Evolutionary conservation across 177 flowering plant species (phyloP).

Genomic region (Tripterygium wilfordii): DNA sequence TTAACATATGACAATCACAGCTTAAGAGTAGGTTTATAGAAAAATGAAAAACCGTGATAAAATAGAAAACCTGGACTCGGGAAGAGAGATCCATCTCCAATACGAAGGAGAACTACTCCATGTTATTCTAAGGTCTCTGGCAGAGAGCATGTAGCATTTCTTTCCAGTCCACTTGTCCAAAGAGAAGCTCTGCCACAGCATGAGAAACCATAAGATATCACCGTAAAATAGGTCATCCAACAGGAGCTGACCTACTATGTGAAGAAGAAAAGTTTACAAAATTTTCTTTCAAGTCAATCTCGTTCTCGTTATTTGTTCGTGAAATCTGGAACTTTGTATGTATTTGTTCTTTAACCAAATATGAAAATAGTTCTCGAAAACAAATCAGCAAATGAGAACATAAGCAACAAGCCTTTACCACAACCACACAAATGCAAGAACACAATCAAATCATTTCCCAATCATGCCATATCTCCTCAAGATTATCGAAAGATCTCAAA

Average conservation of each 20-base stretch:
- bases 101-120: slow-evolving; percentile 26
- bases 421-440: too few species aligned
- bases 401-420: too few species aligned
- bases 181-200: slow-evolving; percentile 22
- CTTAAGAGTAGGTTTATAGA: background rate
- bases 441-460: too few species aligned
- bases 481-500: too few species aligned
- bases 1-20: background rate
- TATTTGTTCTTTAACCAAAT: background rate
- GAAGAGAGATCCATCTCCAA: slow-evolving; percentile 25
- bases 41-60: background rate
- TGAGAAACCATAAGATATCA: background rate
- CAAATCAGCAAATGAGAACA: too few species aligned
- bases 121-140: slow-evolving; percentile 22
- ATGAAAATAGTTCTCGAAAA: too few species aligned
- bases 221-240: background rate
- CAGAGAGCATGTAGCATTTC: slow-evolving; percentile 32
- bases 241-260: background rate
- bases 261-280: background rate
- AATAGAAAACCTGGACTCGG: slow-evolving; percentile 19
- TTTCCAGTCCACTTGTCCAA: slow-evolving; percentile 35
- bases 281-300: too few species aligned
- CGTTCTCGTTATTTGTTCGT: too few species aligned
- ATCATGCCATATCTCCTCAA: too few species aligned
- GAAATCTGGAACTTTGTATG: too few species aligned